Percentiles rank a stretch among this genome's conserved stretches.
These are phyloP conservation scores for Colletotrichum ledebouriae DNA, from an alignment of 2,329 filamentous ascomycete genomes.

Conservation along the genomic window DNA sequence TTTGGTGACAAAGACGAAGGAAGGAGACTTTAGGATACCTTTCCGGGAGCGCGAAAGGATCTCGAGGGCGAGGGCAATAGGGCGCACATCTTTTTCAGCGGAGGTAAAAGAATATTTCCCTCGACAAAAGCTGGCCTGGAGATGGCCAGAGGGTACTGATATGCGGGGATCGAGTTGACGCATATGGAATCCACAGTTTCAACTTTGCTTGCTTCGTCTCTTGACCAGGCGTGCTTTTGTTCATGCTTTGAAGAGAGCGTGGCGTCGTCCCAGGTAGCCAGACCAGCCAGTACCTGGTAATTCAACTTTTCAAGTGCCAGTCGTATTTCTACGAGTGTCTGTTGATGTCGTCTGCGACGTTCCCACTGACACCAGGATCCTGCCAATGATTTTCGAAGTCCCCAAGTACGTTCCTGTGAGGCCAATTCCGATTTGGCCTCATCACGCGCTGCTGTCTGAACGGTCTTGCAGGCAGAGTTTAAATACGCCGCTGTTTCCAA, in stretches of 20 bases:
- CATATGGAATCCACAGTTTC: constrained; percentile 27
- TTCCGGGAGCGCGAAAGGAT: constrained; percentile 14
- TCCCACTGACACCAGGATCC: too few relatives aligned
- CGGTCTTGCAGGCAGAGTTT: background rate
- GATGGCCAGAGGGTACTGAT: constrained; percentile 20
- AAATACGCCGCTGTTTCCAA: background rate
- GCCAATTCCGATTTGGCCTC: constrained; percentile 9
- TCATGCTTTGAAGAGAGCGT: constrained; percentile 31
- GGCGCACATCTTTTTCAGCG: constrained; percentile 12
- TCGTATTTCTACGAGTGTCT: background rate
- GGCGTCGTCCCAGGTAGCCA: constrained; percentile 39
- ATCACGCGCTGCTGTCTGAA: background rate
- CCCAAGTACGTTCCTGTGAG: background rate
- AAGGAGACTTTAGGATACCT: constrained; percentile 18
- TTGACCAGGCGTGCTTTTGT: constrained; percentile 26
- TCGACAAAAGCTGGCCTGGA: constrained; percentile 19
- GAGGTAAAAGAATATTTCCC: constrained; percentile 25
- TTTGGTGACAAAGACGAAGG: constrained; percentile 23
- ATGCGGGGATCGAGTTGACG: constrained; percentile 24
- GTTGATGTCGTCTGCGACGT: background rate
- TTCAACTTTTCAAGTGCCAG: constrained; percentile 31
- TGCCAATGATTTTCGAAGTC: background rate
- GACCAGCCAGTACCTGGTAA: constrained; percentile 38
- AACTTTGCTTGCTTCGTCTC: constrained; percentile 29
- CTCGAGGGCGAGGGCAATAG: constrained; percentile 2